Base-by-base conservation (phyloP, 495 filamentous ascomycete genomes). In the Talaromyces wortmannii region DNA sequence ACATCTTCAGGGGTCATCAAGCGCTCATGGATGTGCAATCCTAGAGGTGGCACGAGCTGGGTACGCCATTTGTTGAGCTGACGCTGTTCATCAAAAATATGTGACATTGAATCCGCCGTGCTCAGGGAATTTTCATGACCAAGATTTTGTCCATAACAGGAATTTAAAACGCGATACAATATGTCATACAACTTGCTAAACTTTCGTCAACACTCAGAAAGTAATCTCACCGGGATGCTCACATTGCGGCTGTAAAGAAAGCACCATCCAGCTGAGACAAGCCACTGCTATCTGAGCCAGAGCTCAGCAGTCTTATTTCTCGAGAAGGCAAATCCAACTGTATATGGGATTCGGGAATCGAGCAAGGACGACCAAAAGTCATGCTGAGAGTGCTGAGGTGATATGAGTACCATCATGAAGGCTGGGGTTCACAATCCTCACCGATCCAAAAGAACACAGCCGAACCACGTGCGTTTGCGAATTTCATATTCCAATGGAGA, bases 401-500 rank as follows among this genome's bases (percentile, higher is more conserved):
- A 31, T 5, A 40, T 32, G 12, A 36, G 48, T 7, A 50, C 3
- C 12, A 36, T 46, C 44, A 7, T 23, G 30, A 52, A 17, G 12
- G 5, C 17, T n/a, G 6, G 40, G 32, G 13, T n/a, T 17, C 1
- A 17, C 17, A 29, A 31, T 29, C 30, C 55, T 60, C 47, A 72
- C 71, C 71, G 56, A 30, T 78, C 75, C n/a, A 78, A 58, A 11
- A 77, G 55, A 0, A 77, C 64, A 52, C 75, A 78, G 0, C 67
- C 71, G 45, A 67, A 78, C 75, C 75, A 78, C 2, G 71, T 71
- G 2, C 75, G 63, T 54, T 74, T 75, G 1, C 75, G 57, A 2
- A 62, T 64, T 55, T 78, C 75, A 2, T 64, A 61, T 15, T 76
- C 73, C 0, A 76, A 33, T 0, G 65, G 63, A 7, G 63, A 58